Evolutionary conservation across 2,329 filamentous ascomycete species (phyloP), one percentile per base, ranked within the genome.

Genomic region (Colletotrichum sp.): DNA sequence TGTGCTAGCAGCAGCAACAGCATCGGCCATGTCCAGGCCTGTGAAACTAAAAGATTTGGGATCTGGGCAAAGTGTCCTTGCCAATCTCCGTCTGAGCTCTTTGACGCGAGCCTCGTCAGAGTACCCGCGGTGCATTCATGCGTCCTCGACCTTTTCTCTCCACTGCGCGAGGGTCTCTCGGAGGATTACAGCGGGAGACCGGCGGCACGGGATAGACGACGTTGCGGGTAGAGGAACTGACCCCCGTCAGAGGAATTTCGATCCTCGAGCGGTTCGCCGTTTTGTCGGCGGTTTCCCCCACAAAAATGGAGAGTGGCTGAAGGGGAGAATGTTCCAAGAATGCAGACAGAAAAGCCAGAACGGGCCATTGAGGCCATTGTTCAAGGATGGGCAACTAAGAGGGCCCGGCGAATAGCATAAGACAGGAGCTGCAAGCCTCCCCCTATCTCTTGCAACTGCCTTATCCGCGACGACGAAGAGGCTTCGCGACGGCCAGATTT

Each of bases 71-170:
- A 68, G 12, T 52, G 64, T 69, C 70, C 32, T 73, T 71, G 30
- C 22, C 27, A 36, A 69, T 69, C 34, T 67, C 66, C 71, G 62
- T 75, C 61, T 61, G 49, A 75, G 62, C 55, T 71, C 36, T 22
- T 66, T 71, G 75, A 75, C 52, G 75, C 66, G 59, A 27, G 69
- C 65, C 36, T 77, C 63, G 75, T 77, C 44, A 67, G 75, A 71
- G 67, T 75, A 63, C 15, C 16, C 61, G 32, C 25, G 30, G 49
- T 70, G 52, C 59, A 74, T 74, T 74, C 65, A 75, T 75, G 75
- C 75, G 64, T 52, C 19, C 30, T 52, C 57, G n/a, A 68, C 27
- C 57, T 52, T 49, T 39, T 39, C 29, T 49, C 32, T 62, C 72
- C 69, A 67, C 62, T 22, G 44, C 13, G 19, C 19, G 29, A 65